Base-by-base conservation (phyloP, 2,329 filamentous ascomycete species). In the Scedosporium aurantiacum region DNA sequence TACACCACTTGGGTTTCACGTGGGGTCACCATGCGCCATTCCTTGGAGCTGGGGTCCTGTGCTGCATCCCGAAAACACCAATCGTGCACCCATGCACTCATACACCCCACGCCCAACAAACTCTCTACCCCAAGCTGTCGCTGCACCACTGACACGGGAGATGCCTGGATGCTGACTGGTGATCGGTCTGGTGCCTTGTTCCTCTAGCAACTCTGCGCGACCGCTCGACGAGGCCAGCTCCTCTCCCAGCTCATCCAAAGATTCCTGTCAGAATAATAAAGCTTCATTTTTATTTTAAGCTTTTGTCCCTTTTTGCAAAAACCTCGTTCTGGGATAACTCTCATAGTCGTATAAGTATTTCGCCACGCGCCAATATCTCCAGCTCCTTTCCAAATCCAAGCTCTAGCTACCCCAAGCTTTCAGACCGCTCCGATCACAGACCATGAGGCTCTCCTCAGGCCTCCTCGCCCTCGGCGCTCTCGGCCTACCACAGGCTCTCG, bases 401-500 rank as follows among this genome's bases (percentile, higher is more conserved):
- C n/a, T n/a, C n/a, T 28, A 54, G 50, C 50, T 54, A 10, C 50
- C 23, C 50, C 18, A 23, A 54, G 50, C 50, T 27, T 27, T 25
- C 32, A 4, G 32, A 14, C 6, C 6, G 14, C 50, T 27, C 23
- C 4, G 18, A 25, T 47, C 47, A 40, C 57, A 60, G 18, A 67
- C 23, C 59, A 75, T 75, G 73, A 75, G 71, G 69, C 54, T 70
- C 47, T 68, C 72, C 2, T 43, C 57, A n/a, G 62, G 66, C 57
- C 62, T 68, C 43, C 54, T 74, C 60, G 66, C 70, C 12, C 27
- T 60, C 21, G 45, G 58, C 59, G 55, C 60, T 37, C 66, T 74
- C 43, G 68, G 71, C 52, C 69, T 70, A 61, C 62, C 74, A 27
- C 75, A 73, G 8, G 66, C 68, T 21, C 72, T 69, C 52, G 76